Evolutionary conservation across 2,329 filamentous ascomycete genomes (phyloP).

Genomic region (Fusarium sp.): DNA sequence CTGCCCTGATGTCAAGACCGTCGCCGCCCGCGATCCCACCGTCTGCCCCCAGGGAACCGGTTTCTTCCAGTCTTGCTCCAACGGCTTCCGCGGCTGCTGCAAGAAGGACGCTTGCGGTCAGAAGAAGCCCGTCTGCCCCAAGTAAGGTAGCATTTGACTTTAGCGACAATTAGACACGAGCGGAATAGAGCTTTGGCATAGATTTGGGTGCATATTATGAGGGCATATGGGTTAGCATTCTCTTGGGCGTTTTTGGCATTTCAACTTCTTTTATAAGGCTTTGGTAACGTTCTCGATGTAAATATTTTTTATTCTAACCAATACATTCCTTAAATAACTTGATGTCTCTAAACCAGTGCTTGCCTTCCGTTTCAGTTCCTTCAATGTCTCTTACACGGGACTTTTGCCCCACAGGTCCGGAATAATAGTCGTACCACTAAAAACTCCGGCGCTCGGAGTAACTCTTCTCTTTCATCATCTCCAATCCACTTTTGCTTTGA

Average conservation of each 20-base stretch:
- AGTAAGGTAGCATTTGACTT: slow-evolving; percentile 21
- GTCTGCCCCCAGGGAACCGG: slow-evolving; percentile 22
- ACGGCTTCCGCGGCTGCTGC: slow-evolving; percentile 35
- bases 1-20: no score
- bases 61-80: slow-evolving; percentile 22
- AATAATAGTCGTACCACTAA: not conserved
- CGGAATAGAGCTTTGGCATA: not conserved
- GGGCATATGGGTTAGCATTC: not conserved
- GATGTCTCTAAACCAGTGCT: no score
- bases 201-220: slow-evolving; percentile 3
- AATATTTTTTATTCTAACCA: not conserved
- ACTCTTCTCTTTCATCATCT: slow-evolving; percentile 1
- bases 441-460: slow-evolving; percentile 9
- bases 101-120: slow-evolving; percentile 33
- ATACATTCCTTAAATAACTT: slow-evolving; percentile 2
- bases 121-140: slow-evolving; percentile 34
- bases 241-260: not conserved
- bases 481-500: not conserved
- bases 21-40: not conserved
- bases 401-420: no score
- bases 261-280: not conserved
- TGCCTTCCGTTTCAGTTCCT: not conserved
- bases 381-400: not conserved
- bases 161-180: not conserved
- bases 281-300: not conserved